phyloP scores from a whole-genome alignment of 345 rosid species.

The Arabis alpina region DNA sequence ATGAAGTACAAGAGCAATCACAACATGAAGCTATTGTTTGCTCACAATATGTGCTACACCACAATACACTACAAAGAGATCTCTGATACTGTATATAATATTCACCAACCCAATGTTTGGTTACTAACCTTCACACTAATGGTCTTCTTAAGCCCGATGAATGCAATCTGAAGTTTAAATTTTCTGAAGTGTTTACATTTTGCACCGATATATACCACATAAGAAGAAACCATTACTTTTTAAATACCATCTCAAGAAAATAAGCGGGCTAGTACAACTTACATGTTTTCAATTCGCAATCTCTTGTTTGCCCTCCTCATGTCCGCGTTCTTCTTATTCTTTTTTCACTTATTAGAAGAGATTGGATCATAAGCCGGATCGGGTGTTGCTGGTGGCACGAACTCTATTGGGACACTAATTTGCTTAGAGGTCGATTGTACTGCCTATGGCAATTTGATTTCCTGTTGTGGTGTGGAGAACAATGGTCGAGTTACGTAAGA shows the following conservation, averaged over 20 bases:
- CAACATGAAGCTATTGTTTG: too few relatives aligned
- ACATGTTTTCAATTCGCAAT: conserved; percentile 3
- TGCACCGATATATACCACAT: neutral
- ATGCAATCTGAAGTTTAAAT: neutral
- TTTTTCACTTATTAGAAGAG: neutral
- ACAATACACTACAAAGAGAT: neutral
- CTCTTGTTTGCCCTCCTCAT: conserved; percentile 5
- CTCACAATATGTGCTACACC: too few relatives aligned
- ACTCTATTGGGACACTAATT: neutral
- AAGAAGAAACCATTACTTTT: neutral
- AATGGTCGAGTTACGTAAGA: neutral
- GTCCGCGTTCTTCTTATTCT: neutral
- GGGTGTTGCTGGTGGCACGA: neutral
- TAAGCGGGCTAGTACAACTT: conserved; percentile 2
- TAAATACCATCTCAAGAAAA: conserved; percentile 4
- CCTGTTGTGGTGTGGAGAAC: neutral
- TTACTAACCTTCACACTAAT: neutral
- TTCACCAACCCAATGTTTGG: neutral
- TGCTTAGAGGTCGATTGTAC: neutral
- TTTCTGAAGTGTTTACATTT: neutral
- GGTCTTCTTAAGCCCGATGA: neutral
- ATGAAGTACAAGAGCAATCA: too few relatives aligned
- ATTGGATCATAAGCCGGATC: neutral
- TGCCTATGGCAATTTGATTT: neutral
- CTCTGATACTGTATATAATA: neutral